Evolutionary conservation across 768 basidiomycete species (phyloP).

Genomic region (Psilocybe sp.): DNA sequence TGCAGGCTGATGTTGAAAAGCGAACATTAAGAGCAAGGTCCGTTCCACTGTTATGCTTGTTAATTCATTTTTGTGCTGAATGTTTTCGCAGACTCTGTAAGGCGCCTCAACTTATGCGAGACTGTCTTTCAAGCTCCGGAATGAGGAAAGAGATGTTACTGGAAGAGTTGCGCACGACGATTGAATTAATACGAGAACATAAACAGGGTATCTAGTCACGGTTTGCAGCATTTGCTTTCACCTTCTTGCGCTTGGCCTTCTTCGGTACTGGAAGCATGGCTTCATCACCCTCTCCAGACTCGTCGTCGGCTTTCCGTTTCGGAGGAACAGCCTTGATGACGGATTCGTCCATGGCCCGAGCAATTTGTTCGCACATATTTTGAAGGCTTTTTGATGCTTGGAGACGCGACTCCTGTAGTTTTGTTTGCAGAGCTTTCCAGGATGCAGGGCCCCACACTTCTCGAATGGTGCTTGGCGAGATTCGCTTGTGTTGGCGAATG

Average conservation of each 20-base stretch:
- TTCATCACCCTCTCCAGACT: slow-evolving; percentile 13
- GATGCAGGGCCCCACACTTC: slow-evolving; percentile 56
- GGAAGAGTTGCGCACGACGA: slow-evolving; percentile 23
- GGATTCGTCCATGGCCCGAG: slow-evolving; percentile 21
- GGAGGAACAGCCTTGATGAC: slow-evolving; percentile 16
- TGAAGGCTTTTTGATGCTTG: slow-evolving; percentile 59
- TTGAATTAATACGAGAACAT: slow-evolving; percentile 19
- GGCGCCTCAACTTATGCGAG: slow-evolving; percentile 23
- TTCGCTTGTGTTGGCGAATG: slow-evolving; percentile 62
- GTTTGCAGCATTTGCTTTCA: slow-evolving; percentile 38
- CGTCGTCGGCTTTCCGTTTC: slow-evolving; percentile 31
- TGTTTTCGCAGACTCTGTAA: slow-evolving; percentile 17
- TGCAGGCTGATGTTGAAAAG: slow-evolving; percentile 52
- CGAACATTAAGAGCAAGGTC: slow-evolving; percentile 52
- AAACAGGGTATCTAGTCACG: slow-evolving; percentile 11
- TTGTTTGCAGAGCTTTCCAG: slow-evolving; percentile 51
- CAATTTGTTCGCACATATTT: slow-evolving; percentile 64
- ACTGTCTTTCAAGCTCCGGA: slow-evolving; percentile 17
- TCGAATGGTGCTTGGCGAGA: slow-evolving; percentile 28
- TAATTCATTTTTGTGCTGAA: not conserved
- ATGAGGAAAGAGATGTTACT: slow-evolving; percentile 17
- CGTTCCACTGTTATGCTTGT: slow-evolving; percentile 2
- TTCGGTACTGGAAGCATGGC: slow-evolving; percentile 8
- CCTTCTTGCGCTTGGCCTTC: slow-evolving; percentile 38
- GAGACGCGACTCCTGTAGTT: slow-evolving; percentile 56